Conservation (phyloP, 73 alveolate genomes). For the Paramecium caudatum region DNA sequence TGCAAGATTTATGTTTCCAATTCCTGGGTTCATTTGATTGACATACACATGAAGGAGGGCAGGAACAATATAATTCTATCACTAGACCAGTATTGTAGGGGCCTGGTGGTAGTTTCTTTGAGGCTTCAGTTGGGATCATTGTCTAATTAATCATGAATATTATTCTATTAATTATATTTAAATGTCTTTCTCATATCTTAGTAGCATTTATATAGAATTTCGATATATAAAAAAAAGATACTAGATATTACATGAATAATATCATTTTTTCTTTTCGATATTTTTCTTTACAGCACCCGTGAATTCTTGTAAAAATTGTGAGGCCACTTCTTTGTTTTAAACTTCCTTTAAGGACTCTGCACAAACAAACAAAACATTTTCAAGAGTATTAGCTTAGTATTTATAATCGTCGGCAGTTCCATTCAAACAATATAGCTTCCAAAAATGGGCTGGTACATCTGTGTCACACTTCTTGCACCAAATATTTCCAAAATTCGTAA, state of each 20-base stretch:
- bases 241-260: too few species aligned
- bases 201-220: too few species aligned
- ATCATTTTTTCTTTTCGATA: too few species aligned
- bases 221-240: too few species aligned
- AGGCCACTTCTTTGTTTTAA: not conserved
- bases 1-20: constrained; percentile 9
- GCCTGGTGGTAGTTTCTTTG: too few species aligned
- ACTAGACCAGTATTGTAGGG: not conserved
- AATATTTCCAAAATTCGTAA: not conserved
- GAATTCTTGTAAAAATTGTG: not conserved
- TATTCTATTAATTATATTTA: too few species aligned
- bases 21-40: not conserved
- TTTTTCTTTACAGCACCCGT: not conserved
- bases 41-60: not conserved
- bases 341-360: constrained; percentile 20
- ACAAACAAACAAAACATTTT: not conserved
- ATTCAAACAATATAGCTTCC: not conserved
- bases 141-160: too few species aligned
- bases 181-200: too few species aligned
- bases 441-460: not conserved
- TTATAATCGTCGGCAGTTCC: not conserved
- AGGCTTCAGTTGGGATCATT: too few species aligned
- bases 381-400: not conserved
- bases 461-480: not conserved
- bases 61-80: not conserved